Base-by-base conservation (phyloP, 495 filamentous ascomycete species). In the Parathielavia hyrcaniae region DNA sequence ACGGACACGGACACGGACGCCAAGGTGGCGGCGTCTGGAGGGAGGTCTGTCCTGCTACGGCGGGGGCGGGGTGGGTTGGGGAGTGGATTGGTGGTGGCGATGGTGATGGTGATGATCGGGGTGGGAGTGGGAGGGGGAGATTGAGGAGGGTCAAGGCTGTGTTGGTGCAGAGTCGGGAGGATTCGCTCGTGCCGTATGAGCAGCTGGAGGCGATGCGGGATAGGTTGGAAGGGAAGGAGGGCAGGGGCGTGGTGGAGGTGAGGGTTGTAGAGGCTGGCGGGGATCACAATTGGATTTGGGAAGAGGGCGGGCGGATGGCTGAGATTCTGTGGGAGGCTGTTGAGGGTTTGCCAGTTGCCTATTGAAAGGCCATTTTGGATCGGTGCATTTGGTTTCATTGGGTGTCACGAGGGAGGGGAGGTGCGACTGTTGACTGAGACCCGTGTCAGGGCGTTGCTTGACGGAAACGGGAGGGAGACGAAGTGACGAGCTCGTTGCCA, bases 1-100 rank as follows among this genome's bases (percentile, higher is more conserved):
- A n/a, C n/a, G n/a, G n/a, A n/a, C n/a, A n/a, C n/a, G n/a, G n/a
- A n/a, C n/a, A n/a, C n/a, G n/a, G n/a, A n/a, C n/a, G n/a, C n/a
- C n/a, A n/a, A n/a, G n/a, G n/a, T n/a, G n/a, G n/a, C n/a, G 67
- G 64, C 26, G 26, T 30, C 0, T 88, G 81, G 85, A 73, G 74
- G 61, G 65, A 43, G 2, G 81, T 72, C 1, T 79, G 81, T 65
- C 82, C 86, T 10, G 71, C 72, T 4, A 63, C 51, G n/a, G 17
- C 10, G 20, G 61, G 47, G 16, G 48, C 13, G 20, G 35, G 34
- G 20, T 64, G 62, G 66, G 60, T 47, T 0, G 22, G 22, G 22
- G 67, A 69, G 52, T 69, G 35, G 69, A 5, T 53, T 41, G 55
- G 35, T 13, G 53, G 40, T 14, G 26, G 35, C 3, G 22, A 26